Base-by-base conservation (phyloP, 2,329 filamentous ascomycete genomes). In the Colletotrichum sp. region DNA sequence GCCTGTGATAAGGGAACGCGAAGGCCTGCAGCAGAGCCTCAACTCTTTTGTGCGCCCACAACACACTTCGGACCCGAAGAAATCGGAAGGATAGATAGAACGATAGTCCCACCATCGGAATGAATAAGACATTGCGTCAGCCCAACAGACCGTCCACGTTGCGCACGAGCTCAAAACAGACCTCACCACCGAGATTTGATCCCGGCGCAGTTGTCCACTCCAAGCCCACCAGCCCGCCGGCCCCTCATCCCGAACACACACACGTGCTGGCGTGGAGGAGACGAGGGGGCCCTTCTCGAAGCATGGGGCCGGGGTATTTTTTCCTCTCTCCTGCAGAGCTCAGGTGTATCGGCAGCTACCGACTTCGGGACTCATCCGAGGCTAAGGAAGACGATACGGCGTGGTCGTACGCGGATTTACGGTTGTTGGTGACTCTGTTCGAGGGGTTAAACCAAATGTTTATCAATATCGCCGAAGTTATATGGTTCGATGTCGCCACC, bases 401-500 rank as follows among this genome's bases (percentile, higher is more conserved):
- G 57, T 36, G n/a, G 55, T 68, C 29, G n/a, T 6, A 49, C 69
- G 49, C 49, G 19, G 30, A 29, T 32, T 59, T 8, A 12, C n/a
- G n/a, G 19, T n/a, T 13, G n/a, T 62, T 70, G 30, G 32, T 16
- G 59, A 63, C 30, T 63, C 59, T 63, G 30, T 32, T 36, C 13
- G 30, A 63, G 36, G 59, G 27, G 25, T 57, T 29, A 55, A 32
- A 9, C 30, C 55, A 55, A 69, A 39, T 52, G 32, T 39, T 19
- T 39, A 59, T 29, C 29, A 22, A 52, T 65, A 61, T 73, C 64
- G 59, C 64, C 64, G 70, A 69, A 72, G 36, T 69, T 8, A 15
- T 73, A 59, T 64, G 27, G 73, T 65, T 65, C 74, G 74, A 74
- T 59, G 27, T 74, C 44, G 74, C 70, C 73, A 76, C 73, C 34